phyloP scores from a whole-genome alignment of 306 rosid species.

The Prunus campanulata region DNA sequence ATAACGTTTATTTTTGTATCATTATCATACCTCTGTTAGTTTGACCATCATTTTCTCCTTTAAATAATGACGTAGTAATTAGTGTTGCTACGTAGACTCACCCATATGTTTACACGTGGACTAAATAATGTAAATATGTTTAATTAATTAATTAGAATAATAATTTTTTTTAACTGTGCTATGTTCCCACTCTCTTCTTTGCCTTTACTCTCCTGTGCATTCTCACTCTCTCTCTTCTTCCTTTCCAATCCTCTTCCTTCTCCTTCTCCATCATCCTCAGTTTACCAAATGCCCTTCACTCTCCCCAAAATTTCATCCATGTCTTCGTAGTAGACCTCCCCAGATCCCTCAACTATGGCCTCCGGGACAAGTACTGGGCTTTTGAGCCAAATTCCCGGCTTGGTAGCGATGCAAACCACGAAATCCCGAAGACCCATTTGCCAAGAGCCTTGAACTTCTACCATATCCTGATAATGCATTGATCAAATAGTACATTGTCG shows the following conservation, averaged over 20 bases:
- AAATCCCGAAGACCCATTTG: slow-evolving; percentile 21
- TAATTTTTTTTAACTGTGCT: slow-evolving; percentile 6
- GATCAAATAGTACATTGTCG: slow-evolving; percentile 84
- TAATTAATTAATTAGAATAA: no score
- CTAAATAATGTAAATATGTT: no score
- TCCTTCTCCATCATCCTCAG: slow-evolving; percentile 13
- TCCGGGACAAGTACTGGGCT: slow-evolving; percentile 66
- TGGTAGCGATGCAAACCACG: slow-evolving; percentile 40
- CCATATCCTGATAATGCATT: slow-evolving; percentile 78
- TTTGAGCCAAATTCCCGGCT: slow-evolving; percentile 55
- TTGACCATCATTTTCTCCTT: no score
- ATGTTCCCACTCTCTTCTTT: slow-evolving; percentile 50
- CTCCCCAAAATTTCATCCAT: slow-evolving; percentile 34
- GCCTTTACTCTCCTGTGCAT: slow-evolving; percentile 44
- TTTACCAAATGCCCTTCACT: slow-evolving; percentile 7
- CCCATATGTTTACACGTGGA: no score
- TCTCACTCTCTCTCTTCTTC: slow-evolving; percentile 42
- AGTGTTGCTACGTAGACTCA: no score
- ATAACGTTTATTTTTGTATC: no score
- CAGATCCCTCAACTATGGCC: slow-evolving; percentile 83
- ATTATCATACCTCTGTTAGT: no score
- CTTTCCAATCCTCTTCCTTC: slow-evolving; percentile 24
- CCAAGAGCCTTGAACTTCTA: slow-evolving; percentile 37
- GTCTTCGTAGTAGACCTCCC: slow-evolving; percentile 69
- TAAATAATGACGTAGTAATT: no score